These are phyloP conservation scores for Sextonia rubra DNA, from an alignment of 164 flowering plant species.

Conservation along the genomic window DNA sequence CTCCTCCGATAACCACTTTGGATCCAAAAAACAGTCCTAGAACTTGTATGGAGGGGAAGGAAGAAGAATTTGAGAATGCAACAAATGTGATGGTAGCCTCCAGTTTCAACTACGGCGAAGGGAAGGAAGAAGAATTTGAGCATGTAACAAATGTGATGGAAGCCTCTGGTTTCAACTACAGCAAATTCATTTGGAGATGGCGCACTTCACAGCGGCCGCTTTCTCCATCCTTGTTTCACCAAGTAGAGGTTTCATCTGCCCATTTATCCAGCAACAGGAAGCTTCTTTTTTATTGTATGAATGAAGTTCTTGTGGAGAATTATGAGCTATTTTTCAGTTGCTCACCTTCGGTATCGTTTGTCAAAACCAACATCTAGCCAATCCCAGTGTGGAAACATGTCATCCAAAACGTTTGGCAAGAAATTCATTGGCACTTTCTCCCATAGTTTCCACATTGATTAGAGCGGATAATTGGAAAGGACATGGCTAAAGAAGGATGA, in stretches of 20 bases:
- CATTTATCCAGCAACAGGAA: slow-evolving; percentile 39
- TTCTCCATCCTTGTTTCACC: slow-evolving; percentile 47
- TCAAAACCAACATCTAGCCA: slow-evolving; percentile 36
- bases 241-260: slow-evolving; percentile 43
- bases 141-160: slow-evolving; percentile 56
- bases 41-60: slow-evolving; percentile 33
- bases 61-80: slow-evolving; percentile 47
- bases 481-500: slow-evolving; percentile 47
- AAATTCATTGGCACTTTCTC: slow-evolving; percentile 46
- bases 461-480: slow-evolving; percentile 60
- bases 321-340: slow-evolving; percentile 39
- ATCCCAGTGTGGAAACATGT: slow-evolving; percentile 37
- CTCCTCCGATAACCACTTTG: slow-evolving; percentile 11
- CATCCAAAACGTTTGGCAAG: slow-evolving; percentile 51
- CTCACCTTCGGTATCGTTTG: slow-evolving; percentile 43
- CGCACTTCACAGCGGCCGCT: slow-evolving; percentile 48
- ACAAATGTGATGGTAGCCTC: slow-evolving; percentile 53
- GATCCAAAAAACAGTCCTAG: slow-evolving; percentile 17
- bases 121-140: slow-evolving; percentile 39
- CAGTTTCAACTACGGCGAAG: no score
- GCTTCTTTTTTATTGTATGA: slow-evolving; percentile 67
- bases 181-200: slow-evolving; percentile 39
- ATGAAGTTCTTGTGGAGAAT: slow-evolving; percentile 66
- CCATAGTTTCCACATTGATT: slow-evolving; percentile 38
- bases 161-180: slow-evolving; percentile 49